phyloP scores from a whole-genome alignment of 2,329 filamentous ascomycete genomes.

The Aureobasidium musti region DNA sequence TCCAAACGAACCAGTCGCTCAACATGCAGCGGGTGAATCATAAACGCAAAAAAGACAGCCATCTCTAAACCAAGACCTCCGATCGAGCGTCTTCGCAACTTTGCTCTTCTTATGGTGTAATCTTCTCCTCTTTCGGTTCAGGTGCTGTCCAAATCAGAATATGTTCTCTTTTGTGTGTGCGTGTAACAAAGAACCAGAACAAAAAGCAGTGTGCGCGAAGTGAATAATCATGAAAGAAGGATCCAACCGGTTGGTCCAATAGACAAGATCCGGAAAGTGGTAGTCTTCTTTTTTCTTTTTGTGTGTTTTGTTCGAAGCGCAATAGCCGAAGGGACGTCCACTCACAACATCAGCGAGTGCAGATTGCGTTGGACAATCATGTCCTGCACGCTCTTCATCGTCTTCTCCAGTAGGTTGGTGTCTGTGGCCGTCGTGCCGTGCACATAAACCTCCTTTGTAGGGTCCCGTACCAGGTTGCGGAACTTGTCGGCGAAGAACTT shows the following conservation, averaged over 20 bases:
- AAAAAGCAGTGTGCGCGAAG: conserved; percentile 14
- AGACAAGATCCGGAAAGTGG: neutral
- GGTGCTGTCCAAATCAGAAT: conserved; percentile 26
- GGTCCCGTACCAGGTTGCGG: conserved; percentile 53
- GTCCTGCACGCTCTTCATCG: conserved; percentile 56
- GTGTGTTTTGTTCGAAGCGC: conserved; percentile 1
- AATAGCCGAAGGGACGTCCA: conserved; percentile 30
- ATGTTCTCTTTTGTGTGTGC: neutral
- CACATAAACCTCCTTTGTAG: conserved; percentile 55
- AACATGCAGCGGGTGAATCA: conserved; percentile 9
- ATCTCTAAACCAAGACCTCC: neutral
- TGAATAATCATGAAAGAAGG: neutral
- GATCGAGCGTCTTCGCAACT: neutral
- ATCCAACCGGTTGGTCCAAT: conserved; percentile 18
- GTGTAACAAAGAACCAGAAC: neutral
- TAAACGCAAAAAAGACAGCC: neutral
- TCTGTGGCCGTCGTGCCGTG: conserved; percentile 57
- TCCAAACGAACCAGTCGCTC: conserved; percentile 11
- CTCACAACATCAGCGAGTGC: conserved; percentile 51
- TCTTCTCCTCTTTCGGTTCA: neutral
- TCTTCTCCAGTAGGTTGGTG: conserved; percentile 54
- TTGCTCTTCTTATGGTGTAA: neutral
- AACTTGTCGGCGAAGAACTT: conserved; percentile 56
- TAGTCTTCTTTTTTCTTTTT: neutral
- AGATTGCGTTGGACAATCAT: conserved; percentile 58